Conservation (phyloP, 2,329 filamentous ascomycete species). For the Fusarium sp. region DNA sequence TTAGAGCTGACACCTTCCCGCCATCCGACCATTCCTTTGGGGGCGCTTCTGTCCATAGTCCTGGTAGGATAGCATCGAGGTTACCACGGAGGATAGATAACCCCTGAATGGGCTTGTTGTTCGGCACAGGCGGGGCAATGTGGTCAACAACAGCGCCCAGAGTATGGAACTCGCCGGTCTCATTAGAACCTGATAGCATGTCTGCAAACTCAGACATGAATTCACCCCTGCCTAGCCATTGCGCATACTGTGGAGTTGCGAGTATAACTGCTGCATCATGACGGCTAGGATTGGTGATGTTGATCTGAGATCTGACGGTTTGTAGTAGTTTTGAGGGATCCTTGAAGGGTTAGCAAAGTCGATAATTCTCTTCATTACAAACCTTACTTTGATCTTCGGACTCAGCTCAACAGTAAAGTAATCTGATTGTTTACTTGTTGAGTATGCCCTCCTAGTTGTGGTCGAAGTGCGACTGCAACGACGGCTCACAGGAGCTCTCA, state of each 20-base stretch:
- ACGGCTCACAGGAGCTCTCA: constrained; percentile 36
- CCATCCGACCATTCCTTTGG: constrained; percentile 46
- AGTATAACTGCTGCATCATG: constrained; percentile 62
- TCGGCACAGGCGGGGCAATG: constrained; percentile 54
- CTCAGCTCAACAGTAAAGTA: constrained; percentile 42
- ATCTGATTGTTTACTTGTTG: constrained; percentile 22
- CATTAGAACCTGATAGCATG: constrained; percentile 58
- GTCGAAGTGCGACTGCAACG: constrained; percentile 24
- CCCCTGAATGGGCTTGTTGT: constrained; percentile 53
- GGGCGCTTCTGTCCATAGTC: constrained; percentile 55
- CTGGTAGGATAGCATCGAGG: constrained; percentile 56
- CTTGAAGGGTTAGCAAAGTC: constrained; percentile 24
- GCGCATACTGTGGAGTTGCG: constrained; percentile 61
- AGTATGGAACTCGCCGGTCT: constrained; percentile 57
- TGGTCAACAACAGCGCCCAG: constrained; percentile 68
- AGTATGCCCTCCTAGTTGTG: constrained; percentile 39
- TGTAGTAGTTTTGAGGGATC: constrained; percentile 33
- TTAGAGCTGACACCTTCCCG: constrained; percentile 56
- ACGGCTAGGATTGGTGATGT: constrained; percentile 45
- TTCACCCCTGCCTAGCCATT: constrained; percentile 58
- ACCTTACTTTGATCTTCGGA: constrained; percentile 23
- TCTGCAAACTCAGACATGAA: constrained; percentile 58
- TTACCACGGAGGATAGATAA: constrained; percentile 65
- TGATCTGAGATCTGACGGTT: constrained; percentile 35
- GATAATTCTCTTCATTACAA: neutral